Base-by-base conservation (phyloP, 164 flowering plant species). In the Magnolia kwangsiensis region DNA sequence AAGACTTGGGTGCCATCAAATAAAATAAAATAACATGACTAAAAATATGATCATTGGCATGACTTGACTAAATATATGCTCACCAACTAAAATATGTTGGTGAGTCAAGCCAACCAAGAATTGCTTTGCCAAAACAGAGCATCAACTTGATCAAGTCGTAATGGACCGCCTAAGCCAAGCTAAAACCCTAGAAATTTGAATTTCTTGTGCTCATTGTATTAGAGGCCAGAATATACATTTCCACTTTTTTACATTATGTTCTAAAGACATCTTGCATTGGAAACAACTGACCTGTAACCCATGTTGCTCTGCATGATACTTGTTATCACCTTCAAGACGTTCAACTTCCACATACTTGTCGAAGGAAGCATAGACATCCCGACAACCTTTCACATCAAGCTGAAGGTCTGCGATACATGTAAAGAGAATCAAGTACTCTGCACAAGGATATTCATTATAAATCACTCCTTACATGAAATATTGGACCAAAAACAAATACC, bases 331-430 rank as follows among this genome's bases (percentile, higher is more conserved):
- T 81, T 94, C 97, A 76, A 94, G 95, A 63, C 89, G 90, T 81
- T 94, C 98, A 77, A 94, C 97, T 84, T 90, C 97, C 51, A 94
- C 96, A 90, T 92, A 94, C 82, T 91, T 94, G 81, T 94, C 97
- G 85, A 94, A 94, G 21, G 98, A 94, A 70, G 95, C 97, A 86
- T 94, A 94, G 63, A 94, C 97, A 88, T 94, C 98, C 23, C 85
- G 82, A 77, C 98, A 94, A 55, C 98, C 98, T 86, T 92, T 94
- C 67, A 94, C 98, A 87, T 94, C 98, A 82, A 94, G 96, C 80
- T 94, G 98, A 74, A 94, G 95, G 75, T 94, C 98, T 94, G 86
- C 73, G 73, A 81, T 8, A 49, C 21, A 81, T 20, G 73, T 50
- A 79, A 8, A 23, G 50, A 14, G 66, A 29, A 50, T 51, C 50